Evolutionary conservation across 1,284 basidiomycete genomes (phyloP), one percentile per base, ranked within the genome.

Genomic region (Phaffia rhodozyma): DNA sequence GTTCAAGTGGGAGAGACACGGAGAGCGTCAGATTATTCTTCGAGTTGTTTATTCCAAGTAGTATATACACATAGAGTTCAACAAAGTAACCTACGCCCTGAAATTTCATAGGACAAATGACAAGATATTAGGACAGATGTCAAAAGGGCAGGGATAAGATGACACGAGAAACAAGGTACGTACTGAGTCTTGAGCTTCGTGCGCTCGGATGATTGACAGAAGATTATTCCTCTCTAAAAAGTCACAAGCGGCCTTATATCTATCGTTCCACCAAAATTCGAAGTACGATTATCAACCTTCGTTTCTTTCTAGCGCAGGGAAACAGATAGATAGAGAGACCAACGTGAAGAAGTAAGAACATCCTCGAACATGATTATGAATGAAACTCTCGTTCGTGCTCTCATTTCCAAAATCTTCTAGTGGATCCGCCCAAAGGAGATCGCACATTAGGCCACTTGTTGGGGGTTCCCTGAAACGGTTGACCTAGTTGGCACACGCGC

Each of bases 281-380:
- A 7, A 32, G 0, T n/a, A 27, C 13, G 43, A 2, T 18, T 29
- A 21, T 63, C 47, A 58, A 55, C 21, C 5, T 34, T 9, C 9
- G 32, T 34, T 9, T n/a, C n/a, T n/a, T n/a, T n/a, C n/a, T n/a
- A n/a, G n/a, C n/a, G n/a, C n/a, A n/a, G 20, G 51, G 7, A 34
- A 47, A 5, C 5, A 57, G 4, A 48, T 23, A 61, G 3, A 47
- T 49, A 52, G 18, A 6, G 23, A 18, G 30, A 79, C 87, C 71
- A 71, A 96, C 84, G 90, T 94, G 80, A 92, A 94, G 80, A 94
- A 94, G 77, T 89, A 96, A 13, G 86, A 89, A 75, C 91, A 96
- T n/a, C 91, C 91, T 67, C 91, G 83, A 55, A 94, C 91, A 72
- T 93, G 89, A 72, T 94, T 96, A 74, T 94, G 91, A 49, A 94